Evolutionary conservation across 2,329 filamentous ascomycete species (phyloP), one percentile per base, ranked within the genome.

Genomic region (Elsinoe fawcettii): DNA sequence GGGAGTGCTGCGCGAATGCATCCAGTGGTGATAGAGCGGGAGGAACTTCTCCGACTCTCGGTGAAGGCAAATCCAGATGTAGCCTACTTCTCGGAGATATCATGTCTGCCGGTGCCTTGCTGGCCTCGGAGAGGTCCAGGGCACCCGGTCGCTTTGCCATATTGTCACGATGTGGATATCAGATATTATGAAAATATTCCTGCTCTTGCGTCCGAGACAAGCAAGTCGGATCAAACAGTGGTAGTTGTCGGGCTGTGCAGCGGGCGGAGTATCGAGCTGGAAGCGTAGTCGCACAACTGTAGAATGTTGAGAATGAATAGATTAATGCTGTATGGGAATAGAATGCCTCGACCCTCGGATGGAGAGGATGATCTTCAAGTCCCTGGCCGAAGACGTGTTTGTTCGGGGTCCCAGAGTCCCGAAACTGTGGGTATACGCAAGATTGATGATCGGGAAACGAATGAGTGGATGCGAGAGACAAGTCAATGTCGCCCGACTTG

Each of bases 21-120:
- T 99, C 93, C 62, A 99, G 81, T 9, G 93, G 93, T 6, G 93
- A 97, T 58, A 97, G 79, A 55, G 93, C 88, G 4, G 93, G 93
- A 18, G 93, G 92, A 1, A 87, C 81, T 65, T 84, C 71, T 69
- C 76, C 76, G n/a, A 72, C 68, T 57, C 74, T 73, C 39, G 76
- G 76, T 59, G 75, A 77, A 47, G 76, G 75, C 22, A 78, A 70
- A 64, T 71, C 69, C 60, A 67, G 64, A 44, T 66, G 59, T 58
- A 65, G 66, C 39, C 61, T 61, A 23, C 63, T 57, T 32, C 61
- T 61, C 23, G 66, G 64, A 37, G 64, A 66, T 20, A 62, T 59
- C 56, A 65, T 63, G 58, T 63, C 62, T 43, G 49, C 34, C 51
- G 41, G 36, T 12, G 58, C 56, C 20, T 55, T 55, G 25, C 47